Base-by-base conservation (phyloP, 2,329 filamentous ascomycete genomes). In the Sordariomycetes sp. region DNA sequence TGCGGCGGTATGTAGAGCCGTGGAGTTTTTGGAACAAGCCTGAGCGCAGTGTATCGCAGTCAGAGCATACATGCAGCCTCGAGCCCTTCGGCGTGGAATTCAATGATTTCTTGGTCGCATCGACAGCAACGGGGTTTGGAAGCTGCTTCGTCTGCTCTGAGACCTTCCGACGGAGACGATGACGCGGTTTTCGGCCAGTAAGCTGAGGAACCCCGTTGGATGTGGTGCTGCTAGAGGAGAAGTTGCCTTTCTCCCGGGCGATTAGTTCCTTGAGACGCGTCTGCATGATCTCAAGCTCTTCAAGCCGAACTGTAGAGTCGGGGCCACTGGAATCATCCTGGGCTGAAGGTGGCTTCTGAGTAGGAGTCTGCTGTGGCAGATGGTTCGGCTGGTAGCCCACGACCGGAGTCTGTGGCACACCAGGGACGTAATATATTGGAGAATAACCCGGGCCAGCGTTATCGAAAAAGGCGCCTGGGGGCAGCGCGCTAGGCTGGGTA, bases 61-160 rank as follows among this genome's bases (percentile, higher is more conserved):
- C 55, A 5, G 55, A 53, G 22, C 55, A 57, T 2, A 39, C 51
- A 20, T 57, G 55, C 32, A 53, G 4, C n/a, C 52, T 53, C 17
- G 45, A 10, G 15, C 36, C 36, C 12, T 39, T 50, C n/a, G 22
- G 8, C n/a, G 45, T 22, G 20, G n/a, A 50, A 3, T 20, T 24
- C 17, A 20, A 24, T 20, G 36, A 39, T 39, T 39, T 39, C 17
- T 17, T 13, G 22, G 45, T 2, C 5, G 22, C n/a, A 24, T 22
- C 45, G 6, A 20, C 20, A 22, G 12, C 2, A 50, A 10, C 3
- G 20, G n/a, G 45, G n/a, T 5, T n/a, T 12, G 45, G 7, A 1
- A 3, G 45, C 45, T 22, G 45, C 8, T 50, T 22, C 4, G 10
- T 13, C 45, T 22, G 8, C 12, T 50, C 22, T 7, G 10, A 20